These are phyloP conservation scores for Penicillium expansum DNA, from an alignment of 2,329 filamentous ascomycete genomes.

Conservation along the genomic window DNA sequence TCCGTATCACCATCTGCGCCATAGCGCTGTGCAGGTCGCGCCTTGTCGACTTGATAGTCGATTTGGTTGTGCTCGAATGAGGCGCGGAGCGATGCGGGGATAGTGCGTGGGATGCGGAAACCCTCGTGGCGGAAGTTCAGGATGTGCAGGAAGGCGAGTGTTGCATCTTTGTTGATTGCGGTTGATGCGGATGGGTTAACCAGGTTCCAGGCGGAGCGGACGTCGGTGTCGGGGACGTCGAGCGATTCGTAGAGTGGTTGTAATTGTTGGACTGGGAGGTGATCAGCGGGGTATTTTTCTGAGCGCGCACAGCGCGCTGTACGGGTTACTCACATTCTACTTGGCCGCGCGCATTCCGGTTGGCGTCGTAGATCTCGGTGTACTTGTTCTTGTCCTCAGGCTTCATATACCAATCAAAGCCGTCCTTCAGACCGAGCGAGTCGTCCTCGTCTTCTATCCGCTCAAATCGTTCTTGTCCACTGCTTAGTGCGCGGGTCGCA, in stretches of 20 bases:
- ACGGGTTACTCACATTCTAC: constrained; percentile 61
- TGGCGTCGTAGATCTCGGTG: constrained; percentile 94
- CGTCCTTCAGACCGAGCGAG: constrained; percentile 81
- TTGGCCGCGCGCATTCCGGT: constrained; percentile 82
- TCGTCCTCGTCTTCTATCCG: constrained; percentile 76
- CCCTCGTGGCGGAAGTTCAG: constrained; percentile 95
- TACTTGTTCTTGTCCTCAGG: constrained; percentile 89
- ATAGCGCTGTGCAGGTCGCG: constrained; percentile 70
- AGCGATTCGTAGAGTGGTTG: constrained; percentile 74
- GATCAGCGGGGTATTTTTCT: neutral
- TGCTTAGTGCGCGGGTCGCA: constrained; percentile 74
- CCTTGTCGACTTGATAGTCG: constrained; percentile 87
- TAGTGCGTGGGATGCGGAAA: constrained; percentile 84
- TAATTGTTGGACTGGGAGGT: constrained; percentile 65
- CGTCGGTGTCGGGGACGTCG: constrained; percentile 69
- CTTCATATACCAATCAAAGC: constrained; percentile 99
- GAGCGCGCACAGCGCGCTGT: neutral
- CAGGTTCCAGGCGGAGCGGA: constrained; percentile 93
- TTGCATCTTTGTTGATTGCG: constrained; percentile 90
- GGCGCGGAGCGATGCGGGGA: constrained; percentile 84
- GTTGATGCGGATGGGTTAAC: constrained; percentile 84
- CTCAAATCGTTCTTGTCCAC: constrained; percentile 79
- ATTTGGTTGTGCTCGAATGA: constrained; percentile 96
- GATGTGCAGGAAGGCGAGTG: constrained; percentile 92
- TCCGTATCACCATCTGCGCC: constrained; percentile 73